These are phyloP conservation scores for Umbelopsis ramanniana DNA, from an alignment of 192 early-diverging fungal genomes.

Conservation along the genomic window DNA sequence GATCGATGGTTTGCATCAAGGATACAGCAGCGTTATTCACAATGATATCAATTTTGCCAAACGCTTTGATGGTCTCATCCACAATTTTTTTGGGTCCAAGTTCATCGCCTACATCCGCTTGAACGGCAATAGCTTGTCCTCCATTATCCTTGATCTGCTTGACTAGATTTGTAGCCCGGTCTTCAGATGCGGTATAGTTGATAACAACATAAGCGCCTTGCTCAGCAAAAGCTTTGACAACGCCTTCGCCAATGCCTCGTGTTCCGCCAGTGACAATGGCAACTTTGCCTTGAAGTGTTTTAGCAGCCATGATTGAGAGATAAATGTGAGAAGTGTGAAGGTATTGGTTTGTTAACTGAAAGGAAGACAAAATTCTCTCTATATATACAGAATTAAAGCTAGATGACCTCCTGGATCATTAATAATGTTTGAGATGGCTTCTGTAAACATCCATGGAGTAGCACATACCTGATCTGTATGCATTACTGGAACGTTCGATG, in stretches of 20 bases:
- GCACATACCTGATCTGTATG: too few species aligned
- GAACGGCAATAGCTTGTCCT: conserved; percentile 18
- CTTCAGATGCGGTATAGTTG: not conserved
- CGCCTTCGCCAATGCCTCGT: conserved; percentile 10
- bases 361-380: too few species aligned
- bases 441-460: too few species aligned
- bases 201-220: conserved; percentile 12
- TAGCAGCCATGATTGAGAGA: not conserved
- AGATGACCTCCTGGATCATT: too few species aligned
- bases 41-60: conserved; percentile 41
- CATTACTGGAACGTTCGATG: too few species aligned
- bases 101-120: conserved; percentile 7
- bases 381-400: too few species aligned
- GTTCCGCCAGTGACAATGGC: conserved; percentile 19
- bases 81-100: conserved; percentile 19
- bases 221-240: conserved; percentile 4
- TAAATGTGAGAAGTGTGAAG: not conserved
- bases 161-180: not conserved
- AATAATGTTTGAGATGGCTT: too few species aligned
- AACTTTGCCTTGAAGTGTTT: conserved; percentile 3
- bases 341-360: too few species aligned
- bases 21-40: conserved; percentile 48
- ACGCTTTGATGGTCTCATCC: conserved; percentile 16
- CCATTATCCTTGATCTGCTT: conserved; percentile 6
- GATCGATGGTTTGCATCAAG: not conserved